A percentile compares a stretch with the other conserved stretches of the same genome.
Evolutionary conservation across 2,329 filamentous ascomycete genomes (phyloP).

Genomic region (Talaromyces sp.): DNA sequence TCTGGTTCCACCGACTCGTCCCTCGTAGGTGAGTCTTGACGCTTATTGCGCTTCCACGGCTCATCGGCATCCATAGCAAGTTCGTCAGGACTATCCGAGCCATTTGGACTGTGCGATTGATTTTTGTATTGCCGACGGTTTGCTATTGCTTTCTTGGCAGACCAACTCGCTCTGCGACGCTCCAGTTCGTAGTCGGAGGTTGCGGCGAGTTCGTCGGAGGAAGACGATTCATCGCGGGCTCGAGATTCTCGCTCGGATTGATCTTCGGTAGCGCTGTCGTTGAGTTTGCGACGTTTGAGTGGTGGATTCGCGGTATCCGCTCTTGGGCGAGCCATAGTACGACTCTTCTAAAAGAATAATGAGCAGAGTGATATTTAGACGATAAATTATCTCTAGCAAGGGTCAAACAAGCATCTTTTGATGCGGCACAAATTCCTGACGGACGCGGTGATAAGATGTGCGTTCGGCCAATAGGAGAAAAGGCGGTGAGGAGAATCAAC

Average conservation of each 20-base stretch:
- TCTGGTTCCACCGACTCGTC: slow-evolving; percentile 13
- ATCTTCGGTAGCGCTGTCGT: slow-evolving; percentile 21
- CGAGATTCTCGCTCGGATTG: slow-evolving; percentile 21
- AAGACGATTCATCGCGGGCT: slow-evolving; percentile 27
- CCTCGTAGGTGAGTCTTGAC: slow-evolving; percentile 15
- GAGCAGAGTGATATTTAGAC: background rate
- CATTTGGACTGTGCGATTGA: slow-evolving; percentile 26
- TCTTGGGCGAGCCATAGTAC: slow-evolving; percentile 9
- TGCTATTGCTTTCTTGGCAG: slow-evolving; percentile 29
- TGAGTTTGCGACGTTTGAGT: slow-evolving; percentile 32
- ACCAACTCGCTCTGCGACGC: slow-evolving; percentile 34
- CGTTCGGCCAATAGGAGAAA: slow-evolving; percentile 20
- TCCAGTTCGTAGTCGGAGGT: slow-evolving; percentile 35
- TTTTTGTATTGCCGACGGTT: slow-evolving; percentile 28
- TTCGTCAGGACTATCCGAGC: slow-evolving; percentile 47
- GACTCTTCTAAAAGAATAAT: background rate
- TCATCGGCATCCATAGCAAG: slow-evolving; percentile 37
- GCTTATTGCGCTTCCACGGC: slow-evolving; percentile 29
- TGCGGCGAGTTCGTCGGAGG: slow-evolving; percentile 40
- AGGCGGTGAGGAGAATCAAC: slow-evolving; percentile 23
- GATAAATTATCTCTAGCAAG: background rate
- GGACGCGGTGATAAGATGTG: slow-evolving; percentile 19
- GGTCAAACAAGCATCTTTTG: slow-evolving; percentile 1
- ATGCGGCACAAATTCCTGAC: slow-evolving; percentile 11
- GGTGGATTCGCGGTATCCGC: slow-evolving; percentile 26